Conservation (phyloP, 768 basidiomycete genomes). For the Rhodosporidiobolus odoratus region DNA sequence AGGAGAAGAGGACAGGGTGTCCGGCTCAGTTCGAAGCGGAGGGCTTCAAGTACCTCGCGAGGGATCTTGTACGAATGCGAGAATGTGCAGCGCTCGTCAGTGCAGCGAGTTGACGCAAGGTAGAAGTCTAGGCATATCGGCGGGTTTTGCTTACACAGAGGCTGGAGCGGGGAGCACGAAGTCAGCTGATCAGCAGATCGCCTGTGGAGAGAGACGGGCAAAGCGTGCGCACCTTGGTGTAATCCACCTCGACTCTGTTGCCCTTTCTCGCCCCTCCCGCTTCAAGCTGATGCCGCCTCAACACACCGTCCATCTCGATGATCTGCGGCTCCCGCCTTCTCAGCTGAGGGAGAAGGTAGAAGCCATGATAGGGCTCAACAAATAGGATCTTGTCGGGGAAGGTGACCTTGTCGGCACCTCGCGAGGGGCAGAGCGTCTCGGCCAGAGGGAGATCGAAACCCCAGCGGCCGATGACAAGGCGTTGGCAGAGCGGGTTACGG, state of each 20-base stretch:
- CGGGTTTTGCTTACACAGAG: slow-evolving; percentile 9
- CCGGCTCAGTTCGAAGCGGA: slow-evolving; percentile 4
- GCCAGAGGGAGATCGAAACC: slow-evolving; percentile 7
- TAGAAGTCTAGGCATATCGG: slow-evolving; percentile 21
- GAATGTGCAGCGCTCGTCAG: slow-evolving; percentile 16
- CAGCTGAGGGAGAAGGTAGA: not conserved
- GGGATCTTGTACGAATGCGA: slow-evolving; percentile 5
- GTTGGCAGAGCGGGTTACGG: not conserved
- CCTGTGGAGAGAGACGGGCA: not conserved
- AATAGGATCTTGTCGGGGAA: slow-evolving; percentile 6
- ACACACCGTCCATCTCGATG: not conserved
- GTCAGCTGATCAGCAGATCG: not conserved
- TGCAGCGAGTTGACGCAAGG: not conserved
- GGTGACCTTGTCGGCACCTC: not conserved
- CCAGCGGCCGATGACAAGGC: slow-evolving; percentile 20
- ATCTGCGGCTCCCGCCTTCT: not conserved
- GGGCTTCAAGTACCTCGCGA: not conserved
- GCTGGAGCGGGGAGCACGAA: not conserved
- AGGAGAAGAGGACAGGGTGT: slow-evolving; percentile 2
- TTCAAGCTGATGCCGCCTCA: not conserved
- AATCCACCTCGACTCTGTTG: not conserved
- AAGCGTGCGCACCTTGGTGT: not conserved
- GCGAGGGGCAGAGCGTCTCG: not conserved
- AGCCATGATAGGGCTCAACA: slow-evolving; percentile 10
- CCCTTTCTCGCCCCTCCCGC: not conserved